These are phyloP conservation scores for Neurospora tetraspora DNA, from an alignment of 495 filamentous ascomycete species.

Conservation along the genomic window DNA sequence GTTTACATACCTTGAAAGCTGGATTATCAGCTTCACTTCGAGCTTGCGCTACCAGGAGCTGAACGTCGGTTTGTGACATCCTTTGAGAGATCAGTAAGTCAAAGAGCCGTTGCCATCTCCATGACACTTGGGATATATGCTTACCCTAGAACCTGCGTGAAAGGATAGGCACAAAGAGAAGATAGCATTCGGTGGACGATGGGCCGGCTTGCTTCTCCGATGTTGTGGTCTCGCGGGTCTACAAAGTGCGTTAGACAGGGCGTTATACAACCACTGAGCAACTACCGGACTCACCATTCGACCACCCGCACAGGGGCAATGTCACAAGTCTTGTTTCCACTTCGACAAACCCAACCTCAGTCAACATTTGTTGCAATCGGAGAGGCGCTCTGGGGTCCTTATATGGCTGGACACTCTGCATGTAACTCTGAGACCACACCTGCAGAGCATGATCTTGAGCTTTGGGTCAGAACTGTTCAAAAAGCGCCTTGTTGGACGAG, in stretches of 20 bases:
- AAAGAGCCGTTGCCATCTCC: not conserved
- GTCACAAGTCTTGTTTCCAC: slow-evolving; percentile 60
- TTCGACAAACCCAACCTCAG: slow-evolving; percentile 60
- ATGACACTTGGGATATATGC: not conserved
- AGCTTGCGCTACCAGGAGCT: slow-evolving; percentile 55
- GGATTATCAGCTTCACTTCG: slow-evolving; percentile 55
- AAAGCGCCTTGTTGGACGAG: not conserved
- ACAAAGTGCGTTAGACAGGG: slow-evolving; percentile 1
- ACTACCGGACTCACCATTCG: slow-evolving; percentile 43
- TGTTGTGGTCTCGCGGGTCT: slow-evolving; percentile 53
- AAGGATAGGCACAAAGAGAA: slow-evolving; percentile 54
- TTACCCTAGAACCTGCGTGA: slow-evolving; percentile 36
- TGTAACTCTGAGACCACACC: slow-evolving; percentile 62
- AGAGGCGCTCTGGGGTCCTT: slow-evolving; percentile 66
- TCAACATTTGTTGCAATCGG: slow-evolving; percentile 51
- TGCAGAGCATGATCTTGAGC: slow-evolving; percentile 53
- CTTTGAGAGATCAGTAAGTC: slow-evolving; percentile 7
- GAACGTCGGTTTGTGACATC: slow-evolving; percentile 55
- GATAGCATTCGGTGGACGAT: slow-evolving; percentile 52
- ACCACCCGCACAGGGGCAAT: slow-evolving; percentile 67
- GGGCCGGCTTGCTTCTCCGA: slow-evolving; percentile 50
- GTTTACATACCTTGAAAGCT: slow-evolving; percentile 45
- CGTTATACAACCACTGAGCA: not conserved
- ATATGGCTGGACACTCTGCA: slow-evolving; percentile 51
- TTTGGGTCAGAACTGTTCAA: slow-evolving; percentile 3